A percentile compares a stretch with the other conserved stretches of the same genome.
Evolutionary conservation across 2,329 filamentous ascomycete species (phyloP).

Genomic region (Neofusicoccum ribis): DNA sequence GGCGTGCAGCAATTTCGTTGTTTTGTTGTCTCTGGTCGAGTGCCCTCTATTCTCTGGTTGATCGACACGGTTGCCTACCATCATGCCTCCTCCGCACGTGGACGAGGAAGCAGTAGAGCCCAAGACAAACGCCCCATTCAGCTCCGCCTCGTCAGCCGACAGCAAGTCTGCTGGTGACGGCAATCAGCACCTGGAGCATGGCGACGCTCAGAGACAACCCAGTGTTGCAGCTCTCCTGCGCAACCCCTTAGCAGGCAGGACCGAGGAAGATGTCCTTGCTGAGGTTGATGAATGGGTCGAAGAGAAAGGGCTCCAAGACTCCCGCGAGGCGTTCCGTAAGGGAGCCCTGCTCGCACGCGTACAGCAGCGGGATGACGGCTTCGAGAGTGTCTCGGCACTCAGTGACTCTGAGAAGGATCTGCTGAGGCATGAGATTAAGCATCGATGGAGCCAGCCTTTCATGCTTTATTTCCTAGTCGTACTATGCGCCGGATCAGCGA

Average conservation of each 20-base stretch:
- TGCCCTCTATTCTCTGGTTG: not conserved
- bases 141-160: not conserved
- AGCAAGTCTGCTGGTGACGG: not conserved
- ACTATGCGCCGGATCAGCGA: conserved; percentile 69
- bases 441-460: conserved; percentile 67
- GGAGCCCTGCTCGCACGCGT: conserved; percentile 75
- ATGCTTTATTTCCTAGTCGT: conserved; percentile 67
- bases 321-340: conserved; percentile 58
- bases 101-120: not conserved
- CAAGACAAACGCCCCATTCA: not conserved
- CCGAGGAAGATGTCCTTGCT: conserved; percentile 52
- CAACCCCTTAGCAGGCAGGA: conserved; percentile 58
- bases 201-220: not conserved
- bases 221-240: conserved; percentile 36
- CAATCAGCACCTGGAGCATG: not conserved
- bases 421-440: conserved; percentile 62
- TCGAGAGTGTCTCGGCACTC: conserved; percentile 63
- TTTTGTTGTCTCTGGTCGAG: not conserved
- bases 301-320: conserved; percentile 50
- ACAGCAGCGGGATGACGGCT: conserved; percentile 59
- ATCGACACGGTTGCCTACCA: not conserved
- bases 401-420: conserved; percentile 59
- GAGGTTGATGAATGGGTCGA: conserved; percentile 57
- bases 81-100: not conserved
- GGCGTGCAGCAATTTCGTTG: not conserved